Evolutionary conservation across 1,284 basidiomycete species (phyloP).

Genomic region (Retiboletus flavoniger): DNA sequence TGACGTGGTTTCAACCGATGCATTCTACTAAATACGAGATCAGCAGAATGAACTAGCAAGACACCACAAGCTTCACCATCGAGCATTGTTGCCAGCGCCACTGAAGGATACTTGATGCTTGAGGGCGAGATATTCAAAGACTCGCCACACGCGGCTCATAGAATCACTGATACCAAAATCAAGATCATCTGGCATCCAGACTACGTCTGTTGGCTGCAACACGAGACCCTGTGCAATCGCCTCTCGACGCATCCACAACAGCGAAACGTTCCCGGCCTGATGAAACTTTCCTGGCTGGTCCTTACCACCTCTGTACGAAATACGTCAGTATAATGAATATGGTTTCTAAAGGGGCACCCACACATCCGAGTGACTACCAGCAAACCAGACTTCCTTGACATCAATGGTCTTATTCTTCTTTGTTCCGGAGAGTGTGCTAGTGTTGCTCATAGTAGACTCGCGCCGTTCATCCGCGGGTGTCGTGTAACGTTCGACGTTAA

Average conservation of each 20-base stretch:
- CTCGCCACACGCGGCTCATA: slow-evolving; percentile 18
- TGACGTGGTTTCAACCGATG: slow-evolving; percentile 16
- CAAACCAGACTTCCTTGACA: slow-evolving; percentile 36
- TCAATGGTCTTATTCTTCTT: slow-evolving; percentile 4
- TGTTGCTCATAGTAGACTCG: not conserved
- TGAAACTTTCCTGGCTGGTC: slow-evolving; percentile 13
- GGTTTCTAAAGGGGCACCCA: slow-evolving; percentile 10
- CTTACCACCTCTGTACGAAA: slow-evolving; percentile 20
- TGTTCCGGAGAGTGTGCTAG: not conserved
- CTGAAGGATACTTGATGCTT: slow-evolving; percentile 24
- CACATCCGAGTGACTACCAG: slow-evolving; percentile 36
- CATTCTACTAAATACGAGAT: slow-evolving; percentile 9
- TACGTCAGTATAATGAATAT: not conserved
- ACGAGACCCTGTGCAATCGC: slow-evolving; percentile 23
- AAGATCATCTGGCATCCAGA: slow-evolving; percentile 28
- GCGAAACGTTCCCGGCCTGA: slow-evolving; percentile 25
- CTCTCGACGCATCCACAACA: slow-evolving; percentile 34
- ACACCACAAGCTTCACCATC: slow-evolving; percentile 10
- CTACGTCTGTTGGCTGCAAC: slow-evolving; percentile 20
- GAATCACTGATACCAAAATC: slow-evolving; percentile 23
- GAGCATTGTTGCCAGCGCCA: slow-evolving; percentile 9
- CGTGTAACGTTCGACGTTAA: not conserved
- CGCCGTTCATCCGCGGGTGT: not conserved
- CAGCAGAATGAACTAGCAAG: not conserved
- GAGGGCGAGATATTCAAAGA: slow-evolving; percentile 29